Percentiles rank a stretch among this genome's conserved stretches.
These are phyloP conservation scores for Lichtheimia hyalospora DNA, from an alignment of 371 early-diverging fungal species.

Conservation along the genomic window DNA sequence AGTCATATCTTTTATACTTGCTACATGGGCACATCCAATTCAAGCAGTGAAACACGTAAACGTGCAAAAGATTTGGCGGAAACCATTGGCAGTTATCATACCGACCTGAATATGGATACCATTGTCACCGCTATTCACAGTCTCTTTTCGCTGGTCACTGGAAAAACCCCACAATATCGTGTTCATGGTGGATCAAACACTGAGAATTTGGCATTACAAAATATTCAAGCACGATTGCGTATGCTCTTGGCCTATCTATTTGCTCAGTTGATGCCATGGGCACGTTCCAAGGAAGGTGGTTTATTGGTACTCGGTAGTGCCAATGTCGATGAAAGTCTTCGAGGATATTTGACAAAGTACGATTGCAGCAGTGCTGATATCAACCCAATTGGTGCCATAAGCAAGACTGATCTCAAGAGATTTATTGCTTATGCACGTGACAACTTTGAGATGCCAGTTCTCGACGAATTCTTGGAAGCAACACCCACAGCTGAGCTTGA, in stretches of 20 bases:
- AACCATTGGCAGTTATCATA: slow-evolving; percentile 89
- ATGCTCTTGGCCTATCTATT: slow-evolving; percentile 96
- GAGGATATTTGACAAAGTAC: slow-evolving; percentile 98
- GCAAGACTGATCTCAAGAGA: slow-evolving; percentile 84
- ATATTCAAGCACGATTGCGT: slow-evolving; percentile 94
- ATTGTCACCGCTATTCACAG: slow-evolving; percentile 75
- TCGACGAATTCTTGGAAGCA: slow-evolving; percentile 83
- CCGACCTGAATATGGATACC: slow-evolving; percentile 86
- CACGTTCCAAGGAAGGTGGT: slow-evolving; percentile 69
- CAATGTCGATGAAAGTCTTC: slow-evolving; percentile 95
- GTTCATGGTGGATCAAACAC: slow-evolving; percentile 83
- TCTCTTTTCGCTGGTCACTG: slow-evolving; percentile 80
- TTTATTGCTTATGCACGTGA: slow-evolving; percentile 76
- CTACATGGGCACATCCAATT: slow-evolving; percentile 95
- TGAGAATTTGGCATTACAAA: slow-evolving; percentile 96
- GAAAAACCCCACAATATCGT: slow-evolving; percentile 74
- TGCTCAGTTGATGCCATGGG: slow-evolving; percentile 94
- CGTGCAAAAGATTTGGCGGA: slow-evolving; percentile 82
- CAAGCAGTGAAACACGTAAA: slow-evolving; percentile 80
- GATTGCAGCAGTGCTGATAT: slow-evolving; percentile 97
- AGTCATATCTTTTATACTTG: slow-evolving; percentile 88
- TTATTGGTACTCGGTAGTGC: slow-evolving; percentile 94
- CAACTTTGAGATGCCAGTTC: slow-evolving; percentile 69
- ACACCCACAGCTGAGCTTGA: slow-evolving; percentile 95
- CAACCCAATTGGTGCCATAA: slow-evolving; percentile 96